Conservation (phyloP, 1,284 basidiomycete genomes). For the Exsudoporus floridanus region DNA sequence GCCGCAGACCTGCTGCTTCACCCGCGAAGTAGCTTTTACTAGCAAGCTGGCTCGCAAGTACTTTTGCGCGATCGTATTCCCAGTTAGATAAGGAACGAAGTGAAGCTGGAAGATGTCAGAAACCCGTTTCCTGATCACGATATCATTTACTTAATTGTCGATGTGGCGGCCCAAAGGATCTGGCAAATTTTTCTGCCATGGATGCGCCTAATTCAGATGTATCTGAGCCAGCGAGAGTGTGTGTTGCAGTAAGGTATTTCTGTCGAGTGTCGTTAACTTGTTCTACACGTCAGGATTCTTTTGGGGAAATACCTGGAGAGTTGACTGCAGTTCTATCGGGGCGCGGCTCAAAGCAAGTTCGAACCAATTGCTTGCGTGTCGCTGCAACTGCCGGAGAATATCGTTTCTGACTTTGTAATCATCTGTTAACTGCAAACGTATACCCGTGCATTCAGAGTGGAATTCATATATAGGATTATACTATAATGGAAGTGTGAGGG, state of each 20-base stretch:
- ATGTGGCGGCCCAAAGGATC: slow-evolving; percentile 75
- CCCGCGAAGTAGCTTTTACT: slow-evolving; percentile 86
- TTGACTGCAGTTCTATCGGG: slow-evolving; percentile 90
- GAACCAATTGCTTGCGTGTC: slow-evolving; percentile 81
- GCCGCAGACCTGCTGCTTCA: slow-evolving; percentile 79
- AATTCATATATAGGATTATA: slow-evolving; percentile 89
- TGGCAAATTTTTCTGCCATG: slow-evolving; percentile 82
- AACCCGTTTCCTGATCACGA: background rate
- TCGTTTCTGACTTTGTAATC: slow-evolving; percentile 86
- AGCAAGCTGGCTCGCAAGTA: slow-evolving; percentile 76
- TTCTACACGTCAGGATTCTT: background rate
- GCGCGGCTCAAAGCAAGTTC: slow-evolving; percentile 82
- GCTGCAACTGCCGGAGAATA: slow-evolving; percentile 74
- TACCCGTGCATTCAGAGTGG: slow-evolving; percentile 71
- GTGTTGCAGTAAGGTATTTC: slow-evolving; percentile 81
- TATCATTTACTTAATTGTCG: slow-evolving; percentile 66
- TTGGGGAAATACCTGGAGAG: slow-evolving; percentile 66
- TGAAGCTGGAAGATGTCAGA: slow-evolving; percentile 44
- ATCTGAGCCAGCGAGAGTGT: slow-evolving; percentile 64
- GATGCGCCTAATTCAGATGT: slow-evolving; percentile 88
- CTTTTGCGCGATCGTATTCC: slow-evolving; percentile 76
- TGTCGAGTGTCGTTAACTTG: slow-evolving; percentile 32
- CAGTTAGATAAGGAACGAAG: slow-evolving; percentile 55
- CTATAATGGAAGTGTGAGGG: slow-evolving; percentile 40
- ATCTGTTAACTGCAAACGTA: slow-evolving; percentile 84